Conservation (phyloP, 2,329 filamentous ascomycete species). For the Ustulina deusta region DNA sequence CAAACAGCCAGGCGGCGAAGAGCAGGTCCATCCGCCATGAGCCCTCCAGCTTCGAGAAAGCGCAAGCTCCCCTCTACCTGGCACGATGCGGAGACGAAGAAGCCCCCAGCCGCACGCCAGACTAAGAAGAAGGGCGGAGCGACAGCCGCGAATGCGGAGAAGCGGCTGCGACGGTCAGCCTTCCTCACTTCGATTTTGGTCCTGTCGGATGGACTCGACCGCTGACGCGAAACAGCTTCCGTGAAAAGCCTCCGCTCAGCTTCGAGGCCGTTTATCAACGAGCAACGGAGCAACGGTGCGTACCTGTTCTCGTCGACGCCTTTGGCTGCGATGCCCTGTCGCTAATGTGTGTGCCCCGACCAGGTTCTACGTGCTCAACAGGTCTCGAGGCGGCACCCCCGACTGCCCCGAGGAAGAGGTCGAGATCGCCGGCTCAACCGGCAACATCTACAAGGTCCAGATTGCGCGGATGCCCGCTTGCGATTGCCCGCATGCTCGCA, state of each 20-base stretch:
- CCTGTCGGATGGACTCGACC: background rate
- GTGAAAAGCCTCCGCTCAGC: constrained; percentile 17
- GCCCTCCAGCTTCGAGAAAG: constrained; percentile 16
- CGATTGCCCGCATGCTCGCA: constrained; percentile 65
- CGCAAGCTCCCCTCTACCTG: constrained; percentile 30
- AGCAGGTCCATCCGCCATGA: constrained; percentile 7
- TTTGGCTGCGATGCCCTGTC: background rate
- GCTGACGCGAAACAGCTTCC: constrained; percentile 27
- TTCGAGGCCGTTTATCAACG: constrained; percentile 51
- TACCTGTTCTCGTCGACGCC: background rate
- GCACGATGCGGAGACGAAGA: constrained; percentile 7
- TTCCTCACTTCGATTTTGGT: background rate
- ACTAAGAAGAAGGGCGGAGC: constrained; percentile 1
- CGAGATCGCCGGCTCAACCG: constrained; percentile 72
- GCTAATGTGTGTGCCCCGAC: background rate
- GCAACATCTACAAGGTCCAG: constrained; percentile 72
- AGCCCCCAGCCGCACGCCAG: constrained; percentile 1
- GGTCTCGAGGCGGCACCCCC: constrained; percentile 52
- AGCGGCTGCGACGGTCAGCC: constrained; percentile 34
- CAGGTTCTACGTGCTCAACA: constrained; percentile 60
- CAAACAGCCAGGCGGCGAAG: background rate
- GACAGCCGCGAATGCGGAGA: constrained; percentile 5
- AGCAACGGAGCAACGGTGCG: constrained; percentile 56
- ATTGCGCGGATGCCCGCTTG: constrained; percentile 66
- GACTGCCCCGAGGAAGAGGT: constrained; percentile 64